Evolutionary conservation across 2,329 filamentous ascomycete species (phyloP), one percentile per base, ranked within the genome.

Genomic region (Microsporum audouinii): DNA sequence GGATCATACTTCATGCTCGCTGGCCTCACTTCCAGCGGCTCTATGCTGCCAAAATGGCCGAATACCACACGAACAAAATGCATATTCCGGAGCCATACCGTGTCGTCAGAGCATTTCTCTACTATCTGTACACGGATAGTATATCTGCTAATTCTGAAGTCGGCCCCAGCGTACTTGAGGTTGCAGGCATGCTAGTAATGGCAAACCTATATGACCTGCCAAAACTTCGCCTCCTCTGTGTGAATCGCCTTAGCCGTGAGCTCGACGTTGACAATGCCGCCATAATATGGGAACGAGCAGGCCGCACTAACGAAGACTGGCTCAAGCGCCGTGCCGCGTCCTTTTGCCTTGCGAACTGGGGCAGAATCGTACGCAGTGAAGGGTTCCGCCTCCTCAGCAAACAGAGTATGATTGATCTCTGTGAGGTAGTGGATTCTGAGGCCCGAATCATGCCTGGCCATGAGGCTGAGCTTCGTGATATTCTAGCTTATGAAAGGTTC

Each of bases 201-300:
- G 91, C 91, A 49, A 96, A 97, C 72, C 89, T 97, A 55, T 99
- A 99, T 76, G 92, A 96, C 71, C 95, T 99, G 77, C 91, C 91
- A 0, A 90, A 94, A 66, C 84, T 99, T 29, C 88, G 92, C 23
- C 82, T 96, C 5, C 81, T 97, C 1, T 96, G 92, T 71, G 88
- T 97, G 60, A 92, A 96, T 71, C 84, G 94, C 6, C 81, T 99
- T 2, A 87, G 88, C 61, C 88, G 89, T 64, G 94, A 99, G 71
- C 82, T 99, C 2, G 92, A 97, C 71, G 88, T 97, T 43, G 89
- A 95, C 63, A 91, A 96, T 70, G 92, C 92, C 2, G 96, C 94
- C 65, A 87, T 95, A 67, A 91, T 96, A 61, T 99, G 95, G 91
- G 91, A 97, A 73, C 90, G 91, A 65, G 91, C 94, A 1, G 88